Percentiles rank a stretch among this genome's conserved stretches.
These are phyloP conservation scores for Petunia axillaris DNA, from an alignment of 257 asterid genomes.

Conservation along the genomic window DNA sequence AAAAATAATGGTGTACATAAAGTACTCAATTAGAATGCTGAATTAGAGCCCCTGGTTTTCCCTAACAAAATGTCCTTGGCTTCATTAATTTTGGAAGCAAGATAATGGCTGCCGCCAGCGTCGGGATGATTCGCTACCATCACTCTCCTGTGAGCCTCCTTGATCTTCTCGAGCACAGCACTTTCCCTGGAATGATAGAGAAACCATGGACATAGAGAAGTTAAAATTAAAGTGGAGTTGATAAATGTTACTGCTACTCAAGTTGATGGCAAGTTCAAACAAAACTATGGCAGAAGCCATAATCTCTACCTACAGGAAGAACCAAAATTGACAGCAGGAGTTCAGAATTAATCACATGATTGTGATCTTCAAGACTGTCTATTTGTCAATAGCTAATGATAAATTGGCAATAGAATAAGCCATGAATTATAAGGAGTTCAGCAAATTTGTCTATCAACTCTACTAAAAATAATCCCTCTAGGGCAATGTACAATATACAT, in stretches of 20 bases:
- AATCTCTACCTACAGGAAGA: background rate
- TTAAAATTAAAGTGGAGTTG: background rate
- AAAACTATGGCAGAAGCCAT: background rate
- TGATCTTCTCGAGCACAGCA: conserved; percentile 52
- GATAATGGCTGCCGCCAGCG: conserved; percentile 90
- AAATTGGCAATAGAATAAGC: background rate
- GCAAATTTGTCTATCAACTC: background rate
- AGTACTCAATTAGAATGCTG: conserved; percentile 50
- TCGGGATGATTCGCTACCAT: conserved; percentile 93
- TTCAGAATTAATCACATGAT: background rate
- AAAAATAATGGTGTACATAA: background rate
- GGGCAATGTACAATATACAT: background rate
- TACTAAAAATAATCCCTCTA: background rate
- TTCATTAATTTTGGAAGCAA: conserved; percentile 85
- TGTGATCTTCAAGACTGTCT: background rate
- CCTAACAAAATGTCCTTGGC: conserved; percentile 70
- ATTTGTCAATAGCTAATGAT: background rate
- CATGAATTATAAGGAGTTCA: background rate
- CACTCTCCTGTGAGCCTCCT: conserved; percentile 80
- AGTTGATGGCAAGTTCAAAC: background rate
- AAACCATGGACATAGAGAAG: background rate
- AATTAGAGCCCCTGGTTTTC: conserved; percentile 41
- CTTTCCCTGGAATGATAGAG: conserved; percentile 49
- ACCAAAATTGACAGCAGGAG: background rate
- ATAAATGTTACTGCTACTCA: background rate